phyloP scores from a whole-genome alignment of 2,329 filamentous ascomycete genomes.

The Nannizziopsis barbatae region DNA sequence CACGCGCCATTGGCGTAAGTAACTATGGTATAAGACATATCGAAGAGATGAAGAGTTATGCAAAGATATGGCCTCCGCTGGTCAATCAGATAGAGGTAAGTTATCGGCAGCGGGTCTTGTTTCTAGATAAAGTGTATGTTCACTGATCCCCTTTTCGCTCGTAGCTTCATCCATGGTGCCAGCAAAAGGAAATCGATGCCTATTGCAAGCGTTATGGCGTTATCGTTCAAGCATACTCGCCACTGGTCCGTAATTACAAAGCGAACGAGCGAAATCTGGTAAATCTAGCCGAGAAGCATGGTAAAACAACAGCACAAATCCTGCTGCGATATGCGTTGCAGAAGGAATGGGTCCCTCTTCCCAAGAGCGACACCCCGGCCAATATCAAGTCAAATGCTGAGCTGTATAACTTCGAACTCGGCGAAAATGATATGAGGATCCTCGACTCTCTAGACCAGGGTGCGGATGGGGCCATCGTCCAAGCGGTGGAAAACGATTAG shows the following conservation, averaged over 20 bases:
- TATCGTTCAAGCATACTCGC: conserved; percentile 44
- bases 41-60: conserved; percentile 55
- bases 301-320: conserved; percentile 63
- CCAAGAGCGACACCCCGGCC: conserved; percentile 59
- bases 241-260: conserved; percentile 55
- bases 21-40: conserved; percentile 60
- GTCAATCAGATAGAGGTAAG: conserved; percentile 63
- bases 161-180: conserved; percentile 61
- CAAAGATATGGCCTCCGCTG: conserved; percentile 56
- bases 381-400: conserved; percentile 56
- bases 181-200: conserved; percentile 49
- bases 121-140: conserved; percentile 1
- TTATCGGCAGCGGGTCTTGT: conserved; percentile 11
- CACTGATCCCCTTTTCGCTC: conserved; percentile 3
- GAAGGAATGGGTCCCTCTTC: conserved; percentile 61
- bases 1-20: conserved; percentile 58
- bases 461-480: conserved; percentile 37
- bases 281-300: conserved; percentile 58
- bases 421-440: conserved; percentile 45
- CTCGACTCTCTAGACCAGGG: conserved; percentile 44
- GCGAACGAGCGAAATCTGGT: conserved; percentile 56
- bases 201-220: conserved; percentile 46
- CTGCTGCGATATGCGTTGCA: conserved; percentile 73
- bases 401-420: conserved; percentile 51
- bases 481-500: conserved; percentile 37